A percentile compares a stretch with the other conserved stretches of the same genome.
phyloP scores from a whole-genome alignment of 768 basidiomycete species.

The Hygrophorus pudorinus region DNA sequence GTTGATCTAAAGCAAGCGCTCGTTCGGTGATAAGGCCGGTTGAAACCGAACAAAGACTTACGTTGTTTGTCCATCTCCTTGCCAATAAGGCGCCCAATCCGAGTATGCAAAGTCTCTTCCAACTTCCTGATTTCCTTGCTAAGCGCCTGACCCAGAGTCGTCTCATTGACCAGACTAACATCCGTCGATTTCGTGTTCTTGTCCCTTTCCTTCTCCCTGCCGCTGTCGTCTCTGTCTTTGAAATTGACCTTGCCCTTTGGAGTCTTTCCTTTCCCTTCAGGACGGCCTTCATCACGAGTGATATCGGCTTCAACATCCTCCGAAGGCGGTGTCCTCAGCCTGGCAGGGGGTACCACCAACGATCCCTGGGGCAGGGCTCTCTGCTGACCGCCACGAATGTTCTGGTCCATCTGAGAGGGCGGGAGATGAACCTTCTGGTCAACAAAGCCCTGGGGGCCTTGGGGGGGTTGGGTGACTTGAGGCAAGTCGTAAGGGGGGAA shows the following conservation, averaged over 20 bases:
- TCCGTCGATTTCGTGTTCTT: conserved; percentile 23
- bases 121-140: conserved; percentile 74
- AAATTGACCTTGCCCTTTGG: conserved; percentile 47
- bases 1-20: conserved; percentile 47
- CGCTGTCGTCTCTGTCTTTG: conserved; percentile 31
- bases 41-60: conserved; percentile 27
- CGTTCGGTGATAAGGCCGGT: neutral
- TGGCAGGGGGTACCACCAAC: conserved; percentile 24
- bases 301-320: conserved; percentile 67
- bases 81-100: conserved; percentile 68
- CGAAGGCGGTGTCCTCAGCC: conserved; percentile 59
- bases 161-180: conserved; percentile 34
- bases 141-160: conserved; percentile 46
- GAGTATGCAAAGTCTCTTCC: conserved; percentile 68
- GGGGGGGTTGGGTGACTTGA: conserved; percentile 11
- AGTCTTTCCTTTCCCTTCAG: conserved; percentile 33
- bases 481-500: conserved; percentile 42
- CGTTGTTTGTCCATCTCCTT: conserved; percentile 90
- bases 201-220: conserved; percentile 28
- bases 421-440: conserved; percentile 17
- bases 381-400: conserved; percentile 10
- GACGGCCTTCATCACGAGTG: conserved; percentile 47
- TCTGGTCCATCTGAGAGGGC: neutral
- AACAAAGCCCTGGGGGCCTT: conserved; percentile 8
- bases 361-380: conserved; percentile 6